Evolutionary conservation across 768 basidiomycete species (phyloP), one percentile per base, ranked within the genome.

Genomic region (Arthromyces matolae): DNA sequence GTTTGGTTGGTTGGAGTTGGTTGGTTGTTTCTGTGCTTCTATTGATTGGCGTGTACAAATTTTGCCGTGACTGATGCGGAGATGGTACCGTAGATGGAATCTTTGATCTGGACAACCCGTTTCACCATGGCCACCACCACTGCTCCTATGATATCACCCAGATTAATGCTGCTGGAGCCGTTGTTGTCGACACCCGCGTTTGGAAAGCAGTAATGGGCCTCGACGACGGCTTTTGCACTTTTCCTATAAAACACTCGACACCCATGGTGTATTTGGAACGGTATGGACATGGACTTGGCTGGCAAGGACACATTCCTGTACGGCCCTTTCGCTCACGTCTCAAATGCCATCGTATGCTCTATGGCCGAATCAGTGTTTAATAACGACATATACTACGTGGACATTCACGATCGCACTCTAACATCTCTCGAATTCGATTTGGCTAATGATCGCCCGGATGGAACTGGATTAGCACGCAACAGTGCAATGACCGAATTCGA

Each of bases 21-120:
- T n/a, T n/a, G n/a, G n/a, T n/a, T n/a, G n/a, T n/a, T n/a, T n/a
- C n/a, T n/a, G n/a, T n/a, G n/a, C n/a, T n/a, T n/a, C n/a, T n/a
- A n/a, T n/a, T n/a, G n/a, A n/a, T n/a, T n/a, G n/a, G n/a, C n/a
- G n/a, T n/a, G n/a, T n/a, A n/a, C n/a, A n/a, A n/a, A n/a, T n/a
- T n/a, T n/a, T n/a, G n/a, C n/a, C n/a, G n/a, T n/a, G n/a, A n/a
- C n/a, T n/a, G n/a, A n/a, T n/a, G n/a, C n/a, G n/a, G n/a, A n/a
- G 87, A 90, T 52, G 87, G 84, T n/a, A 84, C 84, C 59, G 45
- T 64, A 43, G 49, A 69, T 61, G 71, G 78, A 27, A 66, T 62
- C 0, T 83, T 74, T 61, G 62, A 68, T 29, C 87, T 92, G 89
- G 89, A 86, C 87, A 2, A 81, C 79, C 13, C 84, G 89, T 19